Evolutionary conservation across 148 eudicot genomes (phyloP), one percentile per base, ranked within the genome.

Genomic region (Heliosperma pusillum): DNA sequence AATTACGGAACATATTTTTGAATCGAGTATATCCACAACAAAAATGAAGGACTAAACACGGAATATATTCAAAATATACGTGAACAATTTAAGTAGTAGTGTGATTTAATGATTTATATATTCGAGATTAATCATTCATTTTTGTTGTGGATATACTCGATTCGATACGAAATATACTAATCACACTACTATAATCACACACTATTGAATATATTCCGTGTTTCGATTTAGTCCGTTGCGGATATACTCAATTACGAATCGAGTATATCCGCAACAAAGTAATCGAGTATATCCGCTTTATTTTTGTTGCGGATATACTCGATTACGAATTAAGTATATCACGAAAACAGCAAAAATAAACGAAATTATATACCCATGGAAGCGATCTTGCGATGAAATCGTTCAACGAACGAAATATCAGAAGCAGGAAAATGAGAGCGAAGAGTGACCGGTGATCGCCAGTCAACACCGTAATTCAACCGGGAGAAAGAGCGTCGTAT

Each of bases 401-500:
- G 90, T 78, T 86, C 87, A 69, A 91, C 61, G 50, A 87, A 80
- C 62, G 97, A 84, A 47, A 88, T 78, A 60, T 86, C 50, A 29
- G 82, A 26, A 42, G 69, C n/a, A 66, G 29, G 16, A 33, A 88
- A 83, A 85, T 83, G 91, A 85, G 97, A 85, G 67, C 85, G 80
- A 20, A 85, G 76, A 76, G 80, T 66, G 71, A 79, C 72, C 76
- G 86, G 87, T 10, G 91, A 89, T 78, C 91, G 76, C 90, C 86
- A 87, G 42, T 79, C 81, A 74, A 78, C 83, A 42, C 90, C 86
- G 86, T 84, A 84, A 66, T 87, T 87, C 96, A 91, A 84, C 72
- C 86, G 85, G 10, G 87, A 74, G 17, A 69, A 71, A 9, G 89
- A 74, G 19, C 33, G 47, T 13, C 87, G 74, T 5, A 85, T 60